Evolutionary conservation across 371 early-diverging fungal genomes (phyloP).

Genomic region (Phascolomyces articulosus): DNA sequence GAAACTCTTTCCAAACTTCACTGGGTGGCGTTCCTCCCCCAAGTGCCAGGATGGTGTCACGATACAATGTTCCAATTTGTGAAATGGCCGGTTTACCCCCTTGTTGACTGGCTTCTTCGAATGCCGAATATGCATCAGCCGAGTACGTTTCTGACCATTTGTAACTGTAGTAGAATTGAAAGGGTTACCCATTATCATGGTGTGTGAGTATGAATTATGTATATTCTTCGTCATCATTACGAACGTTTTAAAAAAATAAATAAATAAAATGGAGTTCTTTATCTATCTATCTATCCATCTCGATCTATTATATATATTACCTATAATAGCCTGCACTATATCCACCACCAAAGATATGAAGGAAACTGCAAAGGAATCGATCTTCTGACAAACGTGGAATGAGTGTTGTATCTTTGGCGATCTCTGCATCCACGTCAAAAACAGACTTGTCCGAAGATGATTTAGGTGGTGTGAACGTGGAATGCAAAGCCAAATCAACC

Average conservation of each 20-base stretch:
- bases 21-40: conserved; percentile 68
- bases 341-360: conserved; percentile 69
- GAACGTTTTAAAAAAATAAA: too few relatives aligned
- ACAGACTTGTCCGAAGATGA: conserved; percentile 36
- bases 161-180: conserved; percentile 41
- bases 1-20: conserved; percentile 63
- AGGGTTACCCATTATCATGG: too few relatives aligned
- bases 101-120: conserved; percentile 53
- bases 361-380: conserved; percentile 65
- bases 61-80: conserved; percentile 57
- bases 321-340: conserved; percentile 71
- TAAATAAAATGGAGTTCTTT: conserved; percentile 37
- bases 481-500: conserved; percentile 62
- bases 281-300: too few relatives aligned
- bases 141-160: conserved; percentile 74
- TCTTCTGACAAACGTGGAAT: conserved; percentile 59
- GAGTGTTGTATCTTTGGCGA: conserved; percentile 53
- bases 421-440: conserved; percentile 62
- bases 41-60: conserved; percentile 66
- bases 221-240: too few relatives aligned
- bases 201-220: too few relatives aligned
- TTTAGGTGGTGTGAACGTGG: conserved; percentile 44
- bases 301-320: too few relatives aligned
- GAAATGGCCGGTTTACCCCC: conserved; percentile 33
- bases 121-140: conserved; percentile 70